Conservation (phyloP, 768 basidiomycete genomes). For the Suillus paluster region DNA sequence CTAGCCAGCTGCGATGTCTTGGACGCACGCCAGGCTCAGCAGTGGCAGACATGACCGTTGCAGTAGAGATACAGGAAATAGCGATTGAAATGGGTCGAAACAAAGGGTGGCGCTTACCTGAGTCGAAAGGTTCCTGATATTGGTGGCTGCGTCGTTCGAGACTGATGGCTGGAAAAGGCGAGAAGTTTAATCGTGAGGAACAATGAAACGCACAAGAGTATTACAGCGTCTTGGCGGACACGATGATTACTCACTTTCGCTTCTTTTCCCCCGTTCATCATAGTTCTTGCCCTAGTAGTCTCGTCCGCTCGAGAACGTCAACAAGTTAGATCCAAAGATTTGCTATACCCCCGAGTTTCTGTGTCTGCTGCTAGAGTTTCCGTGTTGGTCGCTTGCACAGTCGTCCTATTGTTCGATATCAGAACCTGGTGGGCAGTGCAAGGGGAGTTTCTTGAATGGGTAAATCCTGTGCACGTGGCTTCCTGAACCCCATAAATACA, state of each 20-base stretch:
- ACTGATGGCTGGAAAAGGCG: conserved; percentile 29
- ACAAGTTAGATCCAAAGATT: not conserved
- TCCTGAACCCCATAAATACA: not conserved
- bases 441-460: not conserved
- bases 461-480: not conserved
- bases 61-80: not conserved
- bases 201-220: conserved; percentile 9
- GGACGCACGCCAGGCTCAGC: conserved; percentile 15
- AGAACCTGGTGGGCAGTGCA: not conserved
- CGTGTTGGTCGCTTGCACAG: not conserved
- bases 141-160: conserved; percentile 36
- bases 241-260: conserved; percentile 30
- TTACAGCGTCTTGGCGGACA: conserved; percentile 27
- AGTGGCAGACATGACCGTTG: conserved; percentile 26
- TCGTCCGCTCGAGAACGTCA: not conserved
- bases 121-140: conserved; percentile 21
- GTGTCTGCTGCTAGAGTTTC: not conserved
- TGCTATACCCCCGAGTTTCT: not conserved
- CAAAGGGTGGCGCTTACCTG: conserved; percentile 35
- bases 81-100: conserved; percentile 17
- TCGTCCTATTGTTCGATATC: conserved; percentile 1
- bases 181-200: conserved; percentile 20
- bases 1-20: conserved; percentile 32
- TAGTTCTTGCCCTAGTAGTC: conserved; percentile 12
- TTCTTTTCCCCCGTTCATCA: conserved; percentile 32